Evolutionary conservation across 768 basidiomycete genomes (phyloP), one percentile per base, ranked within the genome.

Genomic region (Phylloporus rhodoxanthus): DNA sequence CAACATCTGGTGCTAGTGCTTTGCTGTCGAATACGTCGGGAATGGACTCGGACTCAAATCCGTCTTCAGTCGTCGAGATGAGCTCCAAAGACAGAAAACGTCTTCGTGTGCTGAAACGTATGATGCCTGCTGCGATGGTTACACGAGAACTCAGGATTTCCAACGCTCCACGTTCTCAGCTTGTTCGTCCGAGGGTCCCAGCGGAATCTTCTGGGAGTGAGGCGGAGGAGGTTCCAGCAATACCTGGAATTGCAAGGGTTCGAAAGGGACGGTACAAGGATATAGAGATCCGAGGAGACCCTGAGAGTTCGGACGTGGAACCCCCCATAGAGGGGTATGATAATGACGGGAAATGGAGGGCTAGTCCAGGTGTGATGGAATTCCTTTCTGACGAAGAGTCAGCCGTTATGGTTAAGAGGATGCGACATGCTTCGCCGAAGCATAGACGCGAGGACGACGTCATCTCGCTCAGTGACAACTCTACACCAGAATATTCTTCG

Each of bases 51-150:
- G 56, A 58, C n/a, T 67, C 56, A 17, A 59, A 57, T 37, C 47
- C 52, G 19, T 39, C 54, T 5, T 52, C 57, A 8, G 23, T 48
- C 10, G 48, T 30, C 7, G 13, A 50, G 39, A 59, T 70, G 57
- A 64, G 20, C 40, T 53, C 58, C 23, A 61, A 56, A 52, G 68
- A 72, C 28, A 65, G 64, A 45, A 73, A 68, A 58, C 57, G 62
- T 26, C 44, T 69, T 26, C 75, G 72, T 30, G 71, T 59, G 5
- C 66, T 81, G 15, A 59, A 52, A 32, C 74, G 70, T 14, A 75
- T 85, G 75, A 68, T 81, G 68, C 83, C 83, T 4, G 70, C 70
- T 10, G 73, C 72, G 43, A 76, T 84, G 75, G 63, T 79, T 40
- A 61, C 72, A 14, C 62, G 61, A 39, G 63, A 73, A 47, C 48